Evolutionary conservation across 140 eudicot species (phyloP).

Genomic region (Erigeron philadelphicus): DNA sequence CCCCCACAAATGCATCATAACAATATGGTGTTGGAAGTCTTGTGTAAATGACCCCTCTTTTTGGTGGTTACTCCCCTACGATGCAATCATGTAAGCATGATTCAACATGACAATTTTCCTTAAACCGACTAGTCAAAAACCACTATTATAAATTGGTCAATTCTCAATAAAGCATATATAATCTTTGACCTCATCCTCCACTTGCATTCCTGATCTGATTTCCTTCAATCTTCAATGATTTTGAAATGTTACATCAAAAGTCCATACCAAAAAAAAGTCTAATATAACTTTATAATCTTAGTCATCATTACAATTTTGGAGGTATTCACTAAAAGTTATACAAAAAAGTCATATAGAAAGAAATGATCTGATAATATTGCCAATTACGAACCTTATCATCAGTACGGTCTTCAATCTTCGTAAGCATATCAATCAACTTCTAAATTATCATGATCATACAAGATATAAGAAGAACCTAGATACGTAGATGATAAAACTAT

Average conservation of each 20-base stretch:
- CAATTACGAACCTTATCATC: constrained; percentile 12
- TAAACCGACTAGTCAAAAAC: neutral
- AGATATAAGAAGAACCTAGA: neutral
- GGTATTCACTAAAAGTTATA: neutral
- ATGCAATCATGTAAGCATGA: neutral
- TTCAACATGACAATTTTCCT: no score
- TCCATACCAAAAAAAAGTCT: neutral
- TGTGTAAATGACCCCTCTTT: no score
- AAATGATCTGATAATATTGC: neutral
- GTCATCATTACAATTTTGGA: constrained; percentile 7
- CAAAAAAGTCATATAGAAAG: neutral
- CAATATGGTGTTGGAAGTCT: no score
- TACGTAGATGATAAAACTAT: no score
- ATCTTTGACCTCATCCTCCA: constrained; percentile 19
- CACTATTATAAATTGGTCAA: neutral
- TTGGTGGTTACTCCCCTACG: neutral
- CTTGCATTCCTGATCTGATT: neutral
- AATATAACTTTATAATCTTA: constrained; percentile 2
- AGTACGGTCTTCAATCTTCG: neutral
- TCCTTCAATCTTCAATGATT: constrained; percentile 3
- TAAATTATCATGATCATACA: neutral
- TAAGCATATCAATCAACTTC: constrained; percentile 12
- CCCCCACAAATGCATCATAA: no score
- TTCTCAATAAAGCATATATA: constrained; percentile 9
- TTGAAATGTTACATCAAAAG: constrained; percentile 12